Conservation (phyloP, 495 filamentous ascomycete species). For the Elaphomyces granulatus region DNA sequence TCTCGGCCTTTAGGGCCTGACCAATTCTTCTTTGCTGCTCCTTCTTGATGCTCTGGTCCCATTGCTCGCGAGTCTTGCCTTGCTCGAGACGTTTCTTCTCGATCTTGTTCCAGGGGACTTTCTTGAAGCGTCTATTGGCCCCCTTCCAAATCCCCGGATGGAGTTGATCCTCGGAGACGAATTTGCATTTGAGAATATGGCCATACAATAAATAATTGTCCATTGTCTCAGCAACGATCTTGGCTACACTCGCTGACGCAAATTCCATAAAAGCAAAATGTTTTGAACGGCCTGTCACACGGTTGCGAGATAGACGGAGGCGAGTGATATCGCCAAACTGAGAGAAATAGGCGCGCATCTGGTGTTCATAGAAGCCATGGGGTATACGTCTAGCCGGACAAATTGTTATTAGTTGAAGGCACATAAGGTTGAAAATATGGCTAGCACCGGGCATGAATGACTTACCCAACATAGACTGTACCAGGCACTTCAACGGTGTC, state of each 20-base stretch:
- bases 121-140: conserved; percentile 77
- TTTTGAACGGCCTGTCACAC: conserved; percentile 70
- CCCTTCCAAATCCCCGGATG: conserved; percentile 75
- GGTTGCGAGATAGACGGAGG: conserved; percentile 81
- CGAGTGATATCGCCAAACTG: conserved; percentile 79
- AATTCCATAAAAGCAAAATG: conserved; percentile 96
- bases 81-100: conserved; percentile 57
- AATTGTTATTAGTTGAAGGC: conserved; percentile 4
- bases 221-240: conserved; percentile 88
- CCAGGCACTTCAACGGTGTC: conserved; percentile 43
- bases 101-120: conserved; percentile 69
- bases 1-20: conserved; percentile 62
- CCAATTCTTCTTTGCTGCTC: conserved; percentile 52
- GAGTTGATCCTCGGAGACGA: conserved; percentile 58
- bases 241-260: conserved; percentile 56
- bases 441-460: not conserved
- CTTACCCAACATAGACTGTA: conserved; percentile 68
- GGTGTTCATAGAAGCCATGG: conserved; percentile 90
- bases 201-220: conserved; percentile 93
- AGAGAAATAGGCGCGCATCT: conserved; percentile 88
- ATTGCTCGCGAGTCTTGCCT: conserved; percentile 53
- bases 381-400: conserved; percentile 50
- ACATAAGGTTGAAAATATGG: not conserved
- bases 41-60: conserved; percentile 54
- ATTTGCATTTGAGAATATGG: conserved; percentile 76